A percentile compares a stretch with the other conserved stretches of the same genome.
Conservation (phyloP, 2,329 filamentous ascomycete genomes). For the Ascosphaera apis region DNA sequence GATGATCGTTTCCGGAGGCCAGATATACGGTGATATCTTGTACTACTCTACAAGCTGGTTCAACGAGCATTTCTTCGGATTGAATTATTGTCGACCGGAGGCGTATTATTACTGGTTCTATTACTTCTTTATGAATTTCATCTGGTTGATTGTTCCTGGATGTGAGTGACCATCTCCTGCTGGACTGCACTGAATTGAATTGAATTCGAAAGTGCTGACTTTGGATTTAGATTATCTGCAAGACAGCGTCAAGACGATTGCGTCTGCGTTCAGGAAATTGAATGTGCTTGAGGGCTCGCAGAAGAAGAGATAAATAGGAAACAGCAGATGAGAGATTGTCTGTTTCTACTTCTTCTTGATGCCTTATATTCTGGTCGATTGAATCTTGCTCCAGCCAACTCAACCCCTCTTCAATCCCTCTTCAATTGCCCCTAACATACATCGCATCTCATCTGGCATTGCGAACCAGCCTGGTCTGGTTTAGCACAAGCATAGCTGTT, state of each 20-base stretch:
- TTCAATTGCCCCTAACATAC: no score
- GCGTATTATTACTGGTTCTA: constrained; percentile 43
- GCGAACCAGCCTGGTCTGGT: no score
- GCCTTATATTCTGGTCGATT: background rate
- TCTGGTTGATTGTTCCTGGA: constrained; percentile 40
- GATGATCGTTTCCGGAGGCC: constrained; percentile 36
- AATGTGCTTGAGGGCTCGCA: background rate
- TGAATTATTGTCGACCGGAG: constrained; percentile 37
- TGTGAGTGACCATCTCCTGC: constrained; percentile 10
- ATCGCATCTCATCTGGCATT: no score
- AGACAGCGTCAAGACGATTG: background rate
- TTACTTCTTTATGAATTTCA: constrained; percentile 41
- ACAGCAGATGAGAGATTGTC: background rate
- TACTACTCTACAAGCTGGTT: constrained; percentile 42
- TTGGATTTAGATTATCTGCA: background rate
- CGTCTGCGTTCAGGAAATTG: background rate
- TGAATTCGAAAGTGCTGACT: background rate
- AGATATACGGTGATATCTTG: constrained; percentile 39
- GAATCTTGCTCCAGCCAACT: no score
- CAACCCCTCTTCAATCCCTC: no score
- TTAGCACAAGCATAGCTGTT: no score
- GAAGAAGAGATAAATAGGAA: background rate
- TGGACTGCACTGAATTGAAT: no score
- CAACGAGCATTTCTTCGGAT: constrained; percentile 31
- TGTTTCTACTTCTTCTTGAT: background rate